These are phyloP conservation scores for Thalassiosira ordinaria DNA, from an alignment of 352 stramenopile genomes.

Conservation along the genomic window DNA sequence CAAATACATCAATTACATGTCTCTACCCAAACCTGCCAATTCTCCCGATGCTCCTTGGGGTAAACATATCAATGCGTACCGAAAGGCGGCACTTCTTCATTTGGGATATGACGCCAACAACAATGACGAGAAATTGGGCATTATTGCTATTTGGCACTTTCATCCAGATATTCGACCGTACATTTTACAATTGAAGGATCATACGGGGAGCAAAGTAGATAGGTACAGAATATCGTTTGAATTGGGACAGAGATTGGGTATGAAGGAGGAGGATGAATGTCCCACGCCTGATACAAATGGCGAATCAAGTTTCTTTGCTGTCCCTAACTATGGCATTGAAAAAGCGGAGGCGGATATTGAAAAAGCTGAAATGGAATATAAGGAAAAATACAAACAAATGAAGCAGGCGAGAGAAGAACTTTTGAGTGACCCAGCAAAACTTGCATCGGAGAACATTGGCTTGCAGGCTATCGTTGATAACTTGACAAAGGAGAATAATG, in stretches of 20 bases:
- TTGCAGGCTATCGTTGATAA: slow-evolving; percentile 6
- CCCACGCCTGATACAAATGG: slow-evolving; percentile 20
- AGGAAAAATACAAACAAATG: not conserved
- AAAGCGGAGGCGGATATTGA: slow-evolving; percentile 22
- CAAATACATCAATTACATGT: slow-evolving; percentile 1
- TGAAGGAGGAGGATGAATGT: slow-evolving; percentile 22
- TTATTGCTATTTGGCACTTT: not conserved
- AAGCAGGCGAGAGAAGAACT: not conserved
- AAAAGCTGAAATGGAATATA: slow-evolving; percentile 26
- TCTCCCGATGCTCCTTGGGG: not conserved
- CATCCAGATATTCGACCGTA: not conserved
- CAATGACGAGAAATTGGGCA: not conserved
- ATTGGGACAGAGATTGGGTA: slow-evolving; percentile 22
- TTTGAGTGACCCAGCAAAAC: slow-evolving; percentile 18
- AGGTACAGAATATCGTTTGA: slow-evolving; percentile 32
- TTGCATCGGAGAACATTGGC: slow-evolving; percentile 18
- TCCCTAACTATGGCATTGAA: slow-evolving; percentile 38
- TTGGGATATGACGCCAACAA: not conserved
- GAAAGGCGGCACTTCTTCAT: not conserved
- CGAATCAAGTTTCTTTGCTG: slow-evolving; percentile 24
- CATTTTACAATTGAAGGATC: not conserved
- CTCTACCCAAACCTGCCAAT: not conserved
- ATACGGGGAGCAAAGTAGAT: slow-evolving; percentile 11
- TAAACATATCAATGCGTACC: not conserved
- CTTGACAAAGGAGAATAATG: slow-evolving; percentile 5